These are phyloP conservation scores for Kockovaella imperatae DNA, from an alignment of 768 basidiomycete genomes.

Conservation along the genomic window DNA sequence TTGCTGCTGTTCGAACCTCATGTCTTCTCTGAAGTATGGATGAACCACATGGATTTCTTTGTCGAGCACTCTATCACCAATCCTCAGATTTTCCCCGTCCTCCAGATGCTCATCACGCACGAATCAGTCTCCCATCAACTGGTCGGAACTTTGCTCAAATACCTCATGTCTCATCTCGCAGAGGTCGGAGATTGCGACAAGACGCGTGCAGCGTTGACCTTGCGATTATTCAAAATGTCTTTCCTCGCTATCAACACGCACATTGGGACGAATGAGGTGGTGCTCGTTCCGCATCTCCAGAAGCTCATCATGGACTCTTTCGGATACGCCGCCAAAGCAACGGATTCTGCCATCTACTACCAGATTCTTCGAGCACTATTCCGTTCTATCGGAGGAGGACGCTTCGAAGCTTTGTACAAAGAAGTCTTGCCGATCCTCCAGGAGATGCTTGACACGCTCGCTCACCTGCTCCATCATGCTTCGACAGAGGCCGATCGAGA, in stretches of 20 bases:
- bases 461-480: constrained; percentile 77
- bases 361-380: constrained; percentile 85
- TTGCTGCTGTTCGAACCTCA: constrained; percentile 77
- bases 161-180: constrained; percentile 72
- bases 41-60: constrained; percentile 82
- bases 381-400: constrained; percentile 62
- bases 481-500: constrained; percentile 63
- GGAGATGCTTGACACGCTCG: constrained; percentile 92
- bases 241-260: constrained; percentile 74
- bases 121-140: constrained; percentile 70
- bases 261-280: constrained; percentile 72
- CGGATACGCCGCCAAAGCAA: constrained; percentile 81
- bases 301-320: constrained; percentile 95
- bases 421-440: constrained; percentile 92
- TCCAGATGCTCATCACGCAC: constrained; percentile 71
- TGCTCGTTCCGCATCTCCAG: constrained; percentile 84
- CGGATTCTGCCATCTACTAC: constrained; percentile 86
- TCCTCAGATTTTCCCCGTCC: constrained; percentile 69
- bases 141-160: constrained; percentile 78
- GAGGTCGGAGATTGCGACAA: constrained; percentile 71
- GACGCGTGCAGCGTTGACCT: constrained; percentile 68
- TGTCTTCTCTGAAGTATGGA: constrained; percentile 95
- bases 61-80: constrained; percentile 70
- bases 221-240: constrained; percentile 90
- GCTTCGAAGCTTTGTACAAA: constrained; percentile 89